These are phyloP conservation scores for Clausena lansium DNA, from an alignment of 345 rosid genomes.

Conservation along the genomic window DNA sequence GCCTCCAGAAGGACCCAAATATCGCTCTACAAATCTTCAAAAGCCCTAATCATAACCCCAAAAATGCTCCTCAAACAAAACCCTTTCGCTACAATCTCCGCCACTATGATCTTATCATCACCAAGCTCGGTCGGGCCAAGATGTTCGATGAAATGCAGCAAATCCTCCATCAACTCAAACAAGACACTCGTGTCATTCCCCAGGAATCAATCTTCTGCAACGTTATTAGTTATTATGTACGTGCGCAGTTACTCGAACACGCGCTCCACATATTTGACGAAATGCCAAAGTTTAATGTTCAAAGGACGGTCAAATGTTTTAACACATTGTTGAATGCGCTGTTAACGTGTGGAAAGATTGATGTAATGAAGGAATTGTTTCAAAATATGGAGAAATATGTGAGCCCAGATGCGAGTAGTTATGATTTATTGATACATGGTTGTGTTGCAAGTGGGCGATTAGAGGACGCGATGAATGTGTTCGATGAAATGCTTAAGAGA, in stretches of 20 bases:
- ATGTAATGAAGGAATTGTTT: constrained; percentile 38
- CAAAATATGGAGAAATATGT: constrained; percentile 32
- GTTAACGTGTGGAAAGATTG: constrained; percentile 37
- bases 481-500: constrained; percentile 62
- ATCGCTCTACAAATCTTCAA: constrained; percentile 57
- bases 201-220: constrained; percentile 62
- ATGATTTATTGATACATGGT: constrained; percentile 59
- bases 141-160: constrained; percentile 66
- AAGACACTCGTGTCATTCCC: constrained; percentile 45
- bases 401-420: constrained; percentile 70
- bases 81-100: constrained; percentile 54
- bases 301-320: constrained; percentile 48
- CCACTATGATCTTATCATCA: constrained; percentile 72
- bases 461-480: constrained; percentile 51
- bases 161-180: constrained; percentile 56
- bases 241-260: constrained; percentile 40
- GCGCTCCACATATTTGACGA: constrained; percentile 64
- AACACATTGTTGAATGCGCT: constrained; percentile 60
- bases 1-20: constrained; percentile 63
- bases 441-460: constrained; percentile 31
- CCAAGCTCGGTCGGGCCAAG: constrained; percentile 74
- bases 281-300: constrained; percentile 58
- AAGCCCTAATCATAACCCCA: constrained; percentile 37
- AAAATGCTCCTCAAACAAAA: constrained; percentile 7
- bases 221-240: constrained; percentile 51